These are phyloP conservation scores for Arbutus unedo DNA, from an alignment of 148 eudicot genomes.

Conservation along the genomic window DNA sequence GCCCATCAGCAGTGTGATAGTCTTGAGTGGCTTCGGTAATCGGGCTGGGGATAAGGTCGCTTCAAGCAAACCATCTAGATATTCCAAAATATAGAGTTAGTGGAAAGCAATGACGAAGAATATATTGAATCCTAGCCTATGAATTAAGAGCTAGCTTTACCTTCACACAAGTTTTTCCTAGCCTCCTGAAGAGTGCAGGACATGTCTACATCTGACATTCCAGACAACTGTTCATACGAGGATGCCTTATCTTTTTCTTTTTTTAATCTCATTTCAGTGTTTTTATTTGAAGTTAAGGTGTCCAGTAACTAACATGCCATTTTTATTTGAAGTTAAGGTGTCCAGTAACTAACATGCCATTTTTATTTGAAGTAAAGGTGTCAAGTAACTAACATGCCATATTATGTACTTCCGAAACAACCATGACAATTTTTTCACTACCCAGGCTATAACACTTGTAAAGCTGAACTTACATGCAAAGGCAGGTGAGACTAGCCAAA, in stretches of 20 bases:
- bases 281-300: background rate
- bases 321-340: background rate
- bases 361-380: background rate
- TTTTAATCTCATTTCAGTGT: background rate
- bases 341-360: no score
- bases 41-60: slow-evolving; percentile 90
- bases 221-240: background rate
- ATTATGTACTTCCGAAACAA: background rate
- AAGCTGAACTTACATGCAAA: slow-evolving; percentile 78
- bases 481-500: slow-evolving; percentile 85
- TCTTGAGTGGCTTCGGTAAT: slow-evolving; percentile 82
- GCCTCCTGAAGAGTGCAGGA: background rate
- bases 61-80: slow-evolving; percentile 88
- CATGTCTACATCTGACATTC: slow-evolving; percentile 3
- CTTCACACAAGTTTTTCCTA: background rate
- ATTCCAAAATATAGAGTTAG: slow-evolving; percentile 27
- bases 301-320: no score
- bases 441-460: background rate
- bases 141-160: background rate
- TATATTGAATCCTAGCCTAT: background rate
- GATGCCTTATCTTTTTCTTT: background rate
- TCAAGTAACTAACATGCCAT: background rate
- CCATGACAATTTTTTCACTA: background rate
- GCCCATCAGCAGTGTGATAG: slow-evolving; percentile 68
- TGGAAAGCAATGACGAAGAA: slow-evolving; percentile 5